Conservation (phyloP, 306 rosid species). For the Pachyrhizus erosus region DNA sequence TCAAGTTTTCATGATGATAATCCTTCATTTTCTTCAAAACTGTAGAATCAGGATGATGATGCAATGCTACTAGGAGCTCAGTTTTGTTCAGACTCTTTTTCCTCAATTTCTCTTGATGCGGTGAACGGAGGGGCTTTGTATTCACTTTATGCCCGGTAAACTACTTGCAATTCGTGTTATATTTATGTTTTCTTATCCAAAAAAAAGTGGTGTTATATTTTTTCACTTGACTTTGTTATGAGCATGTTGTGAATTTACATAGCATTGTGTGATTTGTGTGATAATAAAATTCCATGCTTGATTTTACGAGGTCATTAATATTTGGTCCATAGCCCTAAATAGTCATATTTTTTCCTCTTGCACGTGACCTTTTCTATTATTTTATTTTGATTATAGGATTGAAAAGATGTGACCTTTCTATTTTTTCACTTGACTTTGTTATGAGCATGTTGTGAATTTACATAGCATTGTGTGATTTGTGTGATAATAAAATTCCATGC, state of each 20-base stretch:
- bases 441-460: constrained; percentile 18
- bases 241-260: constrained; percentile 8
- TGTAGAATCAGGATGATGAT: constrained; percentile 86
- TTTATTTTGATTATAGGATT: too few species aligned
- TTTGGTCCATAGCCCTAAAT: constrained; percentile 25
- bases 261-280: background rate
- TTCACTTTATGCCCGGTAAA: constrained; percentile 83
- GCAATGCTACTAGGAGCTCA: constrained; percentile 89
- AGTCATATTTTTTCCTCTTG: background rate
- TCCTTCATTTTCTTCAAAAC: constrained; percentile 24
- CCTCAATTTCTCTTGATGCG: constrained; percentile 73
- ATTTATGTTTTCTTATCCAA: background rate
- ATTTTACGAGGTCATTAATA: constrained; percentile 14
- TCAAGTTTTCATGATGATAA: constrained; percentile 28
- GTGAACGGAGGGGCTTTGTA: constrained; percentile 60
- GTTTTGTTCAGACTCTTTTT: constrained; percentile 84
- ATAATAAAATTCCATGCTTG: background rate
- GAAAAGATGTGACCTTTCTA: too few species aligned
- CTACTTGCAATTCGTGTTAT: constrained; percentile 8
- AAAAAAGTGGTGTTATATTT: background rate
- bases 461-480: background rate
- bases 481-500: constrained; percentile 7
- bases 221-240: constrained; percentile 9
- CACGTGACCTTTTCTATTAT: too few species aligned
- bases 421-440: background rate